A percentile compares a stretch with the other conserved stretches of the same genome.
These are phyloP conservation scores for Talaromyces piceae DNA, from an alignment of 2,329 filamentous ascomycete genomes.

Conservation along the genomic window DNA sequence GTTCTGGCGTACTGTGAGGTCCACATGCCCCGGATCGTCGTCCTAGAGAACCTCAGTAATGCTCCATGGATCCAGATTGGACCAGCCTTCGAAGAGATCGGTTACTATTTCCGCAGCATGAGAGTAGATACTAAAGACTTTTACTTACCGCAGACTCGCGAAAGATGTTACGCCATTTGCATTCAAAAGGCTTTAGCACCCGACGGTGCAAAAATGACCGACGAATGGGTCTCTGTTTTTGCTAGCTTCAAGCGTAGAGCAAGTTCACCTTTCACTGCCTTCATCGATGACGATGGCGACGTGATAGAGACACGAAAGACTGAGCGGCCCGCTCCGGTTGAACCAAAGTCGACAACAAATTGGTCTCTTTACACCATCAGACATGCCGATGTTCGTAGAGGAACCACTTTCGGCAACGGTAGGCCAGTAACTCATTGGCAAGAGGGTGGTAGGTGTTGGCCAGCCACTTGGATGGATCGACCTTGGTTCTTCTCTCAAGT, in stretches of 20 bases:
- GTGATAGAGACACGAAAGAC: constrained; percentile 45
- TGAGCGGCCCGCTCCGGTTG: constrained; percentile 26
- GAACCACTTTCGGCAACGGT: constrained; percentile 44
- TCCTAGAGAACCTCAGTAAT: constrained; percentile 63
- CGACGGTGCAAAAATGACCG: constrained; percentile 19
- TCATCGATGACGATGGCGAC: constrained; percentile 52
- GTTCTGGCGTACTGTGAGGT: constrained; percentile 51
- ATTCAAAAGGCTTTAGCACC: constrained; percentile 34
- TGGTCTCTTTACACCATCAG: constrained; percentile 47
- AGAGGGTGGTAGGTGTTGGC: constrained; percentile 45
- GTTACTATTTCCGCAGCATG: constrained; percentile 47
- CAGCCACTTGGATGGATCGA: constrained; percentile 50
- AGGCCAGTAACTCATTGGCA: constrained; percentile 56
- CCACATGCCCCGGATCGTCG: constrained; percentile 54
- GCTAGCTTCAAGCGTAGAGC: constrained; percentile 45
- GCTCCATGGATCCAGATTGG: constrained; percentile 54
- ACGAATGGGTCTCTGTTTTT: constrained; percentile 39
- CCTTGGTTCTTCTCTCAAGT: constrained; percentile 46
- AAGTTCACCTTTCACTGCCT: constrained; percentile 56
- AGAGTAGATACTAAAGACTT: constrained; percentile 62
- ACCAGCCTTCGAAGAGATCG: constrained; percentile 40
- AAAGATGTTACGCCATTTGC: constrained; percentile 53
- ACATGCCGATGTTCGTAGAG: constrained; percentile 50
- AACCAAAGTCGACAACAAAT: constrained; percentile 20
- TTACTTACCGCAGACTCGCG: constrained; percentile 64